A percentile compares a stretch with the other conserved stretches of the same genome.
Evolutionary conservation across 805 yeast species (phyloP).

Genomic region (Ogataea populi-albae): DNA sequence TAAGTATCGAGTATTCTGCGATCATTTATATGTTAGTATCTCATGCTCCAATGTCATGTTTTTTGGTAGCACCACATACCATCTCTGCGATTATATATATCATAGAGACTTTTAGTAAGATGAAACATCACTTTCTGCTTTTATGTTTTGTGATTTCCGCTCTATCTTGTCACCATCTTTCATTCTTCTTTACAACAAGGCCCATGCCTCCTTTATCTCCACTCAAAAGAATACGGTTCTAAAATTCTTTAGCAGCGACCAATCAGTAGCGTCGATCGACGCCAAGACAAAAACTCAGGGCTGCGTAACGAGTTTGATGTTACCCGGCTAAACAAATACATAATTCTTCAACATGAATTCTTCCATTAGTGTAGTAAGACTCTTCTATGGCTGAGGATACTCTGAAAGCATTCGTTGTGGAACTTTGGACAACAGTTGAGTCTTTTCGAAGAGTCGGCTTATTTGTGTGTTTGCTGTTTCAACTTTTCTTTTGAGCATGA

Average conservation of each 20-base stretch:
- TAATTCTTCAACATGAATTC: not conserved
- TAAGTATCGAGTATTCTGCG: conserved; percentile 67
- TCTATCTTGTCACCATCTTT: too few species aligned
- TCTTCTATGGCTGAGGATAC: too few species aligned
- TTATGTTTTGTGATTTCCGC: too few species aligned
- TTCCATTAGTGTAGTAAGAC: not conserved
- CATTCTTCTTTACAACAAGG: too few species aligned
- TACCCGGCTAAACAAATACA: conserved; percentile 1
- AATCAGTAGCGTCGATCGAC: conserved; percentile 10
- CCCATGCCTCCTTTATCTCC: too few species aligned
- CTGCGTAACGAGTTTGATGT: conserved; percentile 4
- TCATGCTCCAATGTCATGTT: not conserved
- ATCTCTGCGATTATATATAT: conserved; percentile 14
- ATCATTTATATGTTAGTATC: conserved; percentile 2
- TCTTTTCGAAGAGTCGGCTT: too few species aligned
- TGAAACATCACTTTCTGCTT: conserved; percentile 16
- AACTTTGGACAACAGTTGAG: too few species aligned
- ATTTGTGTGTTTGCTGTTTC: too few species aligned
- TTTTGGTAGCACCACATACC: conserved; percentile 5
- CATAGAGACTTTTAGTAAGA: conserved; percentile 14
- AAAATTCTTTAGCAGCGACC: too few species aligned
- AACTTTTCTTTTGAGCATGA: conserved; percentile 30
- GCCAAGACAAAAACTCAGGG: conserved; percentile 3
- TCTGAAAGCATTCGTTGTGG: too few species aligned
- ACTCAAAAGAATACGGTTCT: too few species aligned